Base-by-base conservation (phyloP, 768 basidiomycete species). In the Rhizopogon salebrosus region DNA sequence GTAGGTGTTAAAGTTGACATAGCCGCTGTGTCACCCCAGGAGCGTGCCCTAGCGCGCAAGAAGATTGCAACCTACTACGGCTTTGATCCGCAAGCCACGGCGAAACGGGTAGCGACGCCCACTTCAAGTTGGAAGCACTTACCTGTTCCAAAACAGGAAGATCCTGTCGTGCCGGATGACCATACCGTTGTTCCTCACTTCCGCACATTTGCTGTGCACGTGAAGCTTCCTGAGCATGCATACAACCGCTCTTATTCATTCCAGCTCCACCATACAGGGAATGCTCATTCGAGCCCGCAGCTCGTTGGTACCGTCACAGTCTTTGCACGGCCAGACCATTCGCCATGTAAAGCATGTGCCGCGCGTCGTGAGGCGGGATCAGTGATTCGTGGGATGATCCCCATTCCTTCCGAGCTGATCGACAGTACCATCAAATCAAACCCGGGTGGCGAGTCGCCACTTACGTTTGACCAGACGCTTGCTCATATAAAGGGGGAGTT, bases 191-290 rank as follows among this genome's bases (percentile, higher is more conserved):
- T 67, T 29, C 22, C 48, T 24, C 42, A 56, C 39, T 69, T 59
- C 52, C 66, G 67, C 16, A 22, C 59, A 23, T 67, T 69, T 52
- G 53, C 57, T 26, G 56, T 69, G 27, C 54, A 63, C 23, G 63
- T 57, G 48, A 52, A 50, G 27, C 65, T 67, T 38, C 40, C 41
- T 7, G 65, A 68, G 36, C 59, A 66, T n/a, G 61, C 60, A 1
- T 53, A 61, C 36, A 57, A 61, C 22, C 39, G 53, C 8, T 58
- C 66, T 4, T 69, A 67, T 50, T 49, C 55, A 43, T 58, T 67
- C 41, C 52, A 62, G 46, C 53, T 67, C 5, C 45, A 42, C 45
- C 58, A 57, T 50, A 54, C 57, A 51, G 35, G 35, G 22, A 59
- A 56, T 11, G 27, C n/a, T 36, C 29, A 37, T 22, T 29, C 24